Evolutionary conservation across 768 basidiomycete species (phyloP).

Genomic region (Russula abietina): DNA sequence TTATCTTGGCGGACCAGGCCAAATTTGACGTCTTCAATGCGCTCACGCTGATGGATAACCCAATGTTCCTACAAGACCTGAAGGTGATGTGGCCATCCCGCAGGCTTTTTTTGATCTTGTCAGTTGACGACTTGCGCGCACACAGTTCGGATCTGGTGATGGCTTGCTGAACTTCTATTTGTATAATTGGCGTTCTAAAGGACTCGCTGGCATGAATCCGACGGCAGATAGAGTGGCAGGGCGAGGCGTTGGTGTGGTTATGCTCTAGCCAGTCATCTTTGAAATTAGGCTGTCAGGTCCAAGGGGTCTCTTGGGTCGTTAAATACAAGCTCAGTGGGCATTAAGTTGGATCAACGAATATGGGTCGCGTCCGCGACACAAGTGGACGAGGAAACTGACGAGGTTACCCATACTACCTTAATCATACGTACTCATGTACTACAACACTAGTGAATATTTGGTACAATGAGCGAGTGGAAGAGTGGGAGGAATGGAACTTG

Average conservation of each 20-base stretch:
- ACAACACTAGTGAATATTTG: too few species aligned
- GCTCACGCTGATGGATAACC: constrained; percentile 92
- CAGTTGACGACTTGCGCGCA: constrained; percentile 8
- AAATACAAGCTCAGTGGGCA: not conserved
- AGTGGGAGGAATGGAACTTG: too few species aligned
- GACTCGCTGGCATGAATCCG: constrained; percentile 63
- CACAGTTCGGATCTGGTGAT: constrained; percentile 87
- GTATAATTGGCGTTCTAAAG: constrained; percentile 90
- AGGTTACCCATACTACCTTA: too few species aligned
- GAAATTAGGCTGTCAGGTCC: not conserved
- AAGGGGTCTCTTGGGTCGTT: not conserved
- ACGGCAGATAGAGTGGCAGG: constrained; percentile 54
- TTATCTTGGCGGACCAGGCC: constrained; percentile 74
- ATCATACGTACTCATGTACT: too few species aligned
- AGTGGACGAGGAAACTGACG: too few species aligned
- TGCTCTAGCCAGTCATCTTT: constrained; percentile 56
- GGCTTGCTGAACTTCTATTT: constrained; percentile 88
- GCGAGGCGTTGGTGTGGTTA: constrained; percentile 84
- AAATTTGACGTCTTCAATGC: constrained; percentile 97
- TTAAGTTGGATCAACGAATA: not conserved
- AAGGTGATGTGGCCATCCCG: constrained; percentile 49
- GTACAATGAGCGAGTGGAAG: too few species aligned
- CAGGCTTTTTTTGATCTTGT: not conserved
- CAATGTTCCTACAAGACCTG: constrained; percentile 70
- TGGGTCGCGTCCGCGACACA: not conserved